These are phyloP conservation scores for Mortierella sp. DNA, from an alignment of 371 early-diverging fungal species.

Conservation along the genomic window DNA sequence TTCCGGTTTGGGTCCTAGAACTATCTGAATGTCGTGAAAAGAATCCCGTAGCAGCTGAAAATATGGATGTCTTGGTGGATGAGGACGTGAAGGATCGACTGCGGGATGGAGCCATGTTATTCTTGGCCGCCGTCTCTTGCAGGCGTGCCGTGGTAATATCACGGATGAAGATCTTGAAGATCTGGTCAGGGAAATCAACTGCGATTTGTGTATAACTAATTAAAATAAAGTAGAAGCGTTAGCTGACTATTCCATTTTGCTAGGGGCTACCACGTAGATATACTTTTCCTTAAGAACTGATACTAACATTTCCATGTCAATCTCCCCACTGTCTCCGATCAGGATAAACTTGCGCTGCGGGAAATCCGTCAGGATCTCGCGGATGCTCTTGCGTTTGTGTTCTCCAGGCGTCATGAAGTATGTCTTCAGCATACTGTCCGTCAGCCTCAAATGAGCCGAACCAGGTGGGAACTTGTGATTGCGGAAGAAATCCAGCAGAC, in stretches of 20 bases:
- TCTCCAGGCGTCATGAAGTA: conserved; percentile 62
- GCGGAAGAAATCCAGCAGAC: conserved; percentile 79
- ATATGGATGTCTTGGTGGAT: conserved; percentile 19
- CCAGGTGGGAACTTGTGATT: conserved; percentile 83
- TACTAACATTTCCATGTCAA: conserved; percentile 82
- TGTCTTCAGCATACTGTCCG: conserved; percentile 55
- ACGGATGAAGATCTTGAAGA: conserved; percentile 90
- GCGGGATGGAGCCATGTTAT: conserved; percentile 4
- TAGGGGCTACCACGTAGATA: not conserved
- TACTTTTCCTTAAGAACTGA: not conserved
- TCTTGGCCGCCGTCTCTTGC: conserved; percentile 2
- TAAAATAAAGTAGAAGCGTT: not conserved
- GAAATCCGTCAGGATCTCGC: conserved; percentile 71
- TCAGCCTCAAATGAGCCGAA: conserved; percentile 77
- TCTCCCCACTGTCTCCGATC: conserved; percentile 93
- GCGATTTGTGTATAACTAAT: conserved; percentile 71
- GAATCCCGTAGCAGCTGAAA: conserved; percentile 13
- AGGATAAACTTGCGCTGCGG: conserved; percentile 87
- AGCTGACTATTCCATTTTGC: not conserved
- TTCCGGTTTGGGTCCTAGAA: not conserved
- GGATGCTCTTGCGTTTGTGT: conserved; percentile 57
- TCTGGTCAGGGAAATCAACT: conserved; percentile 67
- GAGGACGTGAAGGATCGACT: conserved; percentile 28
- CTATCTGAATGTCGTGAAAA: not conserved
- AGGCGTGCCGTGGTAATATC: conserved; percentile 70